Conservation (phyloP, 2,329 filamentous ascomycete species). For the Hypoxylon sp. region DNA sequence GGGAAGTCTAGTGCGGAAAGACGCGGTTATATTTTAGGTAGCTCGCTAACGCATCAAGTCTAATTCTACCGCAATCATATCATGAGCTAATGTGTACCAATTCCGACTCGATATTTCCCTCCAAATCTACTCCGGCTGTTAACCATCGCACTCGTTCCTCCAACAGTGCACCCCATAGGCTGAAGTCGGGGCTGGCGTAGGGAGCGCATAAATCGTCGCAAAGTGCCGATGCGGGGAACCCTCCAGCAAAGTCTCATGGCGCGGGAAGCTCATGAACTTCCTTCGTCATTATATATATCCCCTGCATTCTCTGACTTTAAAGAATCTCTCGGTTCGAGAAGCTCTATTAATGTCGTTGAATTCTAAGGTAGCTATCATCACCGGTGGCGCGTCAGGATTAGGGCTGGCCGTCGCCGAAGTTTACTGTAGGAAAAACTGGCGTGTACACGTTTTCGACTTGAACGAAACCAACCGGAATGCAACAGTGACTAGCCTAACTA, state of each 20-base stretch:
- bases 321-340: neutral
- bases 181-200: neutral
- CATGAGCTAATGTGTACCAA: neutral
- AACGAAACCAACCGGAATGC: slow-evolving; percentile 19
- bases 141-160: neutral
- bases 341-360: slow-evolving; percentile 27
- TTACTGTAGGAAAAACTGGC: slow-evolving; percentile 45
- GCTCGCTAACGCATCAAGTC: neutral
- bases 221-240: slow-evolving; percentile 46
- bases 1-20: neutral
- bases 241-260: neutral
- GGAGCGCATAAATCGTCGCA: neutral
- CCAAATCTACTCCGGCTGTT: neutral
- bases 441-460: slow-evolving; percentile 45
- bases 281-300: neutral
- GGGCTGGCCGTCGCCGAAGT: slow-evolving; percentile 48
- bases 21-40: neutral
- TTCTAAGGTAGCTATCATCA: slow-evolving; percentile 46
- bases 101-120: neutral
- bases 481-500: neutral
- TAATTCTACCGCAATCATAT: neutral
- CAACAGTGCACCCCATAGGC: neutral
- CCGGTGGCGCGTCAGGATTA: slow-evolving; percentile 48
- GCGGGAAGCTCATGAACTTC: neutral
- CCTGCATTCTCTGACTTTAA: neutral